These are phyloP conservation scores for Meyerozyma smithsonii DNA, from an alignment of 1,139 yeast species.

Conservation along the genomic window DNA sequence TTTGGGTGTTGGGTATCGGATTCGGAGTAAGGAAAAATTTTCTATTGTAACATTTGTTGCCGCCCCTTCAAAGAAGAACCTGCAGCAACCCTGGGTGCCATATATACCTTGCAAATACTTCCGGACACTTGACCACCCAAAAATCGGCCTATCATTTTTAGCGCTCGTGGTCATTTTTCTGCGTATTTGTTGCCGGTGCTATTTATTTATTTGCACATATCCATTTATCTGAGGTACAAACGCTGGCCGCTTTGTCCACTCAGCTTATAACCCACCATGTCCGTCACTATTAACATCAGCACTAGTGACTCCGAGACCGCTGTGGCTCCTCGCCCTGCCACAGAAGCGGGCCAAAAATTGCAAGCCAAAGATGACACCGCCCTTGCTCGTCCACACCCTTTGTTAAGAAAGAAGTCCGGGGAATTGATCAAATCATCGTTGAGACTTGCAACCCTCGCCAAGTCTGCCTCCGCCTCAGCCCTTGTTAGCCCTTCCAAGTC, in stretches of 20 bases:
- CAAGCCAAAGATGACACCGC: neutral
- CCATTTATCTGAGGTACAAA: neutral
- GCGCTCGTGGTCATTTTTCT: neutral
- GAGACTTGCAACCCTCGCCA: constrained; percentile 24
- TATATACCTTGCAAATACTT: neutral
- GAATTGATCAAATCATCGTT: constrained; percentile 38
- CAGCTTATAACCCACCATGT: too few species aligned
- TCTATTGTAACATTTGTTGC: neutral
- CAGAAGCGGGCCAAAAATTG: neutral
- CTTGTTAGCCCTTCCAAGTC: constrained; percentile 22
- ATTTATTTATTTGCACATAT: neutral
- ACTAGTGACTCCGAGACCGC: neutral
- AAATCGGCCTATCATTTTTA: too few species aligned
- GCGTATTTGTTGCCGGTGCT: neutral
- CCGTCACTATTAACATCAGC: neutral
- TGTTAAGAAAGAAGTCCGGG: constrained; percentile 35
- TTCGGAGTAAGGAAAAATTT: neutral
- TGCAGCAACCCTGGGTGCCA: neutral
- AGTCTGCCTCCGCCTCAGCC: constrained; percentile 25
- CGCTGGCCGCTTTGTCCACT: neutral
- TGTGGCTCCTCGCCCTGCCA: too few species aligned
- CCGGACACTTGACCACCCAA: too few species aligned
- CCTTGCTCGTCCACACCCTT: constrained; percentile 11
- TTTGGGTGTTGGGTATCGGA: constrained; percentile 2
- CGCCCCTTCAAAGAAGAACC: neutral